These are phyloP conservation scores for Daldinia grandis DNA, from an alignment of 495 filamentous ascomycete genomes.

Conservation along the genomic window DNA sequence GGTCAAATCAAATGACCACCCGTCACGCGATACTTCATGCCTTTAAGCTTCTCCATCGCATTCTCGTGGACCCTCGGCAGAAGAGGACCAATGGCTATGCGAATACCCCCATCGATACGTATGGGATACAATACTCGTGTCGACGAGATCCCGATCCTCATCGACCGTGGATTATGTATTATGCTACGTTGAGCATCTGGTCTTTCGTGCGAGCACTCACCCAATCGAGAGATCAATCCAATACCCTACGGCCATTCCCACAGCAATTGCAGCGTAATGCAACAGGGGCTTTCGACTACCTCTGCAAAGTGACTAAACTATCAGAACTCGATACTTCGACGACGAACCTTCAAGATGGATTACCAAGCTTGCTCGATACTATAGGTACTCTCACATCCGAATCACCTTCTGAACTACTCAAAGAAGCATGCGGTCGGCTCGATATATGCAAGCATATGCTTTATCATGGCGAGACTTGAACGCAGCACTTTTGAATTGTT, in stretches of 20 bases:
- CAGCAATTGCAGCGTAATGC: constrained; percentile 39
- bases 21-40: constrained; percentile 93
- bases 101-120: constrained; percentile 42
- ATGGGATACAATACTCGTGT: constrained; percentile 70
- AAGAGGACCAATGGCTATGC: constrained; percentile 43
- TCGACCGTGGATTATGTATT: constrained; percentile 96
- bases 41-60: constrained; percentile 81
- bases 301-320: constrained; percentile 51
- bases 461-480: constrained; percentile 37
- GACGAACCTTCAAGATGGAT: constrained; percentile 49
- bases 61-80: constrained; percentile 67
- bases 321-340: constrained; percentile 48
- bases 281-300: constrained; percentile 48
- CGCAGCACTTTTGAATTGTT: neutral
- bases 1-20: constrained; percentile 84
- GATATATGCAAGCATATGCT: constrained; percentile 56
- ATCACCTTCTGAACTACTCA: constrained; percentile 55
- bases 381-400: constrained; percentile 51
- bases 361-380: constrained; percentile 55
- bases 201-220: constrained; percentile 89
- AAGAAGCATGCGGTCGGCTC: constrained; percentile 54
- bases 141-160: constrained; percentile 89
- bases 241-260: constrained; percentile 34
- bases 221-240: constrained; percentile 47
- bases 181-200: constrained; percentile 90